Base-by-base conservation (phyloP, 2,329 filamentous ascomycete species). In the Cordyceps pruinosa region DNA sequence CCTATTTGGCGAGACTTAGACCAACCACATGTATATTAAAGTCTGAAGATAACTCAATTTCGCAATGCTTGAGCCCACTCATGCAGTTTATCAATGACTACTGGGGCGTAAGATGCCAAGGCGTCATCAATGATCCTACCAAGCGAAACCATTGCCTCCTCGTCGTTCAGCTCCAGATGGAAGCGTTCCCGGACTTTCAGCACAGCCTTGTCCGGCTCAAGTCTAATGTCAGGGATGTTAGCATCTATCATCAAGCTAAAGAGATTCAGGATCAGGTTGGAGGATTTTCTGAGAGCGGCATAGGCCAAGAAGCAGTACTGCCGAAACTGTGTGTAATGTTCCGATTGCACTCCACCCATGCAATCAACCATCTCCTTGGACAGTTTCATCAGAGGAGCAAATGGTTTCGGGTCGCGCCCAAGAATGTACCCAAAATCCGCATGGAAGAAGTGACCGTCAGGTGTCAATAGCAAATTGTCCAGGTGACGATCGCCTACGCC, bases 401-500 rank as follows among this genome's bases (percentile, higher is more conserved):
- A 97, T 0, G 94, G 94, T 68, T 99, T 99, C 0, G 94, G 94
- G 64, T 99, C 94, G 41, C 94, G 89, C 19, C 94, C 94, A 1
- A 99, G 86, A 61, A 99, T 99, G 72, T 96, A 99, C 42, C 95
- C 94, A 66, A 99, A 99, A 71, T 99, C 94, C 30, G 93, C 92
- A 70, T 99, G 94, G 80, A 99, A 97, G 77, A 99, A 99, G 72
- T 95, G 90, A 0, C 85, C 94, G 63, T 92, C 88, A 1, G 94
- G 92, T 0, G 91, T 84, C 5, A 99, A 83, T 26, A 99, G 84
- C 1, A 99, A 83, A 66, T 99, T 99, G 70, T 99, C 94, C 2
- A 97, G 81, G 72, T 99, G 94, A 2, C 94, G 86, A 69, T 99
- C 94, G 21, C 94, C 94, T 3, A 99, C 94, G 32, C 94, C 95